Conservation (phyloP, 2,329 filamentous ascomycete genomes). For the Xylaria digitata region DNA sequence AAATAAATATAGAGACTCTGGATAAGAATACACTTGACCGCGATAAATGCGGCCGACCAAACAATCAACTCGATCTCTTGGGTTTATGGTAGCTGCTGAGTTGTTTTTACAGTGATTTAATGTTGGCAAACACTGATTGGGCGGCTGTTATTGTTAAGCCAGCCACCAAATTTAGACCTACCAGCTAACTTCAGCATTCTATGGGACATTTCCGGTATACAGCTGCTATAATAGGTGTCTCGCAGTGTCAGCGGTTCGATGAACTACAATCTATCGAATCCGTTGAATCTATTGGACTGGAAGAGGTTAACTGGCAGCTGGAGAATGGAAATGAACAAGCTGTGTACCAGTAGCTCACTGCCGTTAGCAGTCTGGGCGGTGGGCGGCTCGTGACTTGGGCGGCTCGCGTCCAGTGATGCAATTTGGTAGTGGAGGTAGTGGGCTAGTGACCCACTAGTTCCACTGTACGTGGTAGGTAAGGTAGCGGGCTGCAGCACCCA, state of each 20-base stretch:
- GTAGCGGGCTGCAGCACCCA: slow-evolving; percentile 16
- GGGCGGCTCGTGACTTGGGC: slow-evolving; percentile 34
- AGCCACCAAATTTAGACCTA: slow-evolving; percentile 30
- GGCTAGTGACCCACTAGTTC: slow-evolving; percentile 17
- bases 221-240: slow-evolving; percentile 26
- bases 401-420: slow-evolving; percentile 30
- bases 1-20: slow-evolving; percentile 4
- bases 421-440: slow-evolving; percentile 5
- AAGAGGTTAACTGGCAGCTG: slow-evolving; percentile 16
- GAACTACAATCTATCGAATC: background rate
- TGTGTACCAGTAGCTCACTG: slow-evolving; percentile 5
- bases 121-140: slow-evolving; percentile 42
- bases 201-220: slow-evolving; percentile 7
- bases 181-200: slow-evolving; percentile 17
- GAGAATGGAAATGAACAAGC: slow-evolving; percentile 4
- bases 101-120: slow-evolving; percentile 33
- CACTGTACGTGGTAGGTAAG: slow-evolving; percentile 10
- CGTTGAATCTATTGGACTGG: slow-evolving; percentile 3
- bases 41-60: slow-evolving; percentile 26
- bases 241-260: slow-evolving; percentile 32
- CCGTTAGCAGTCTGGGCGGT: background rate
- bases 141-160: slow-evolving; percentile 21
- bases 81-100: slow-evolving; percentile 29
- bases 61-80: slow-evolving; percentile 25
- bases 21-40: slow-evolving; percentile 16